Evolutionary conservation across 257 asterid genomes (phyloP), one percentile per base, ranked within the genome.

Genomic region (Prunella vulgaris): DNA sequence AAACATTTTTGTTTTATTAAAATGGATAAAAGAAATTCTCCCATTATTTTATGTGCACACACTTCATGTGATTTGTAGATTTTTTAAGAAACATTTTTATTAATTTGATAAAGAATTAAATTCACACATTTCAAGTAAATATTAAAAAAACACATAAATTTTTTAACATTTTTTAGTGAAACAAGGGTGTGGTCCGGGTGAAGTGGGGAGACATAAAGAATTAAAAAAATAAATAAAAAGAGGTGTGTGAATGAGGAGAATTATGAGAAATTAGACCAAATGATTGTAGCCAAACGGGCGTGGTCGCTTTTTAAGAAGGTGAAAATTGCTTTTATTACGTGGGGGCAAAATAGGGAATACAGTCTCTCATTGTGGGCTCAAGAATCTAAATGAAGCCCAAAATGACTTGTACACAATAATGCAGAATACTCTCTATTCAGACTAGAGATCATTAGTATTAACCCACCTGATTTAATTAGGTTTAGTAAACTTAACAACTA

Each of bases 231-330:
- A 24, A 21, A 14, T 40, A 52, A 1, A 38, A n/a, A n/a, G n/a
- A 18, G 60, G 56, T 71, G 53, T 65, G 64, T 40, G 82, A 69
- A 72, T 66, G 60, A 17, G 75, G 15, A 51, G 68, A 90, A 84
- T 86, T 60, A 84, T 86, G 78, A 71, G 68, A 76, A 85, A 83
- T 88, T 79, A 82, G 95, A 89, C 88, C 86, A 72, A 66, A 89
- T 87, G 87, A 89, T 89, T 87, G 89, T 74, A 73, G 77, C 82
- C 83, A 81, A 88, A 84, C 75, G 75, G 78, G 95, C 93, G 90
- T 87, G 97, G 85, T 79, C 61, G 60, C 84, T 77, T 90, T 82
- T n/a, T 46, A 74, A 48, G 69, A 69, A 76, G 67, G 65, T 68
- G 25, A 82, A 78, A 74, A 67, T 78, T 35, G 74, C 78, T 81